These are phyloP conservation scores for Curvularia hawaiiensis DNA, from an alignment of 2,329 filamentous ascomycete species.

Conservation along the genomic window DNA sequence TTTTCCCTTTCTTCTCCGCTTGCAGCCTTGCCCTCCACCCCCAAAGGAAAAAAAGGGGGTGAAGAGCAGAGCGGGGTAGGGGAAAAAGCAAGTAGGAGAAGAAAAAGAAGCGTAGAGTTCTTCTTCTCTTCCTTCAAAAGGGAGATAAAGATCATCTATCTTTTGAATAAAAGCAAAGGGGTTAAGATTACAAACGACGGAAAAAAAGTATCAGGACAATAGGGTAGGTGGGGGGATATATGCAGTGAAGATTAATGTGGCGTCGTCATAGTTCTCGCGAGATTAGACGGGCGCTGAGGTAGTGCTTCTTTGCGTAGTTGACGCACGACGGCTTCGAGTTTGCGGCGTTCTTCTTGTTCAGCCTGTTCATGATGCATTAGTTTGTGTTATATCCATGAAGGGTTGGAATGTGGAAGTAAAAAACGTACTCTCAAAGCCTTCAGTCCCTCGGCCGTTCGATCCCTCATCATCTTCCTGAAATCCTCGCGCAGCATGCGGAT, in stretches of 20 bases:
- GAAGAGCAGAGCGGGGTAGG: too few relatives aligned
- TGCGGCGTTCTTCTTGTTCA: slow-evolving; percentile 73
- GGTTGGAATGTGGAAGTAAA: not conserved
- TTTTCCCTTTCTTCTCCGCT: too few relatives aligned
- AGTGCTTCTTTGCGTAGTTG: slow-evolving; percentile 53
- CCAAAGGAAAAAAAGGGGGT: too few relatives aligned
- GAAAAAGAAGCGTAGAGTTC: too few relatives aligned
- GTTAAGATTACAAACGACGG: too few relatives aligned
- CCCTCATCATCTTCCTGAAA: slow-evolving; percentile 82
- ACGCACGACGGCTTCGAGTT: slow-evolving; percentile 68
- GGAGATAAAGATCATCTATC: too few relatives aligned
- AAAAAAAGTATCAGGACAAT: too few relatives aligned
- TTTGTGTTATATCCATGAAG: too few relatives aligned
- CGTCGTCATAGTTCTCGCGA: slow-evolving; percentile 18
- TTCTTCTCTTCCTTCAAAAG: too few relatives aligned
- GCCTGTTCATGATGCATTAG: slow-evolving; percentile 51
- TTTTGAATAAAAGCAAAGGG: not conserved
- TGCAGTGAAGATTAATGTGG: slow-evolving; percentile 3
- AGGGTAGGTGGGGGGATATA: too few relatives aligned
- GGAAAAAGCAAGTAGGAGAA: too few relatives aligned
- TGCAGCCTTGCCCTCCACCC: too few relatives aligned
- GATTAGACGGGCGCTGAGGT: slow-evolving; percentile 17
- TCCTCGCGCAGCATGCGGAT: slow-evolving; percentile 73
- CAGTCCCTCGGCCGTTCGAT: slow-evolving; percentile 69
- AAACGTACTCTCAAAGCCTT: slow-evolving; percentile 67